phyloP scores from a whole-genome alignment of 768 basidiomycete genomes.

The Nidularia pulvinata region DNA sequence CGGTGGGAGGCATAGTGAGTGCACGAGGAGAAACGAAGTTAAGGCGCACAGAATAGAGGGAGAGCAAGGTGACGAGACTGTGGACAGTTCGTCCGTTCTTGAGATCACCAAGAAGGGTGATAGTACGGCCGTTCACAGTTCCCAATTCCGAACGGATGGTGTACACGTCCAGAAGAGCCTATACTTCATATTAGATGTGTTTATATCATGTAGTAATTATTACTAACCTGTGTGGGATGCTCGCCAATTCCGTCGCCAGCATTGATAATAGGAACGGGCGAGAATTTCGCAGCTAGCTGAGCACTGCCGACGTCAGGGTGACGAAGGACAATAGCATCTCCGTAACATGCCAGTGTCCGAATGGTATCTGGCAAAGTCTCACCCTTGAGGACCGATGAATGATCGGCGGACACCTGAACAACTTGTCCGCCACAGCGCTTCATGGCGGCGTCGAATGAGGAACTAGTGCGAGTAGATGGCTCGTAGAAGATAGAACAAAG shows the following conservation, averaged over 20 bases:
- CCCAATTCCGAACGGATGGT: conserved; percentile 98
- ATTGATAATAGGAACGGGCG: conserved; percentile 94
- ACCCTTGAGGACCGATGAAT: conserved; percentile 91
- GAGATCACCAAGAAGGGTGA: conserved; percentile 92
- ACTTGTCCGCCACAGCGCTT: conserved; percentile 97
- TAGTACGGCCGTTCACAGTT: conserved; percentile 94
- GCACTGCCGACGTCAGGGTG: conserved; percentile 94
- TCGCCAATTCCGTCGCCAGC: conserved; percentile 98
- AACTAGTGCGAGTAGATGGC: conserved; percentile 93
- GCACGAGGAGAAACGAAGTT: conserved; percentile 93
- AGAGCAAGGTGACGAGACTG: conserved; percentile 90
- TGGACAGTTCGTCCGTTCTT: conserved; percentile 99
- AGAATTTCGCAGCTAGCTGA: conserved; percentile 96
- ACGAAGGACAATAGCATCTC: conserved; percentile 91
- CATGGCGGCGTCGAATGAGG: conserved; percentile 99
- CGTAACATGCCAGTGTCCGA: conserved; percentile 93
- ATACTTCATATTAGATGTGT: conserved; percentile 6
- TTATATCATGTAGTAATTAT: conserved; percentile 1
- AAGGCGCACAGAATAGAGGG: conserved; percentile 89
- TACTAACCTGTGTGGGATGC: conserved; percentile 90
- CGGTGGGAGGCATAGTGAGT: conserved; percentile 86
- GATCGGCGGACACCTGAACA: conserved; percentile 77
- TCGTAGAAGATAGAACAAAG: conserved; percentile 96
- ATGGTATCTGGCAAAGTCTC: conserved; percentile 94
- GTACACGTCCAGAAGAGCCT: conserved; percentile 88